Evolutionary conservation across 2,329 filamentous ascomycete species (phyloP).

Genomic region (Clonostachys rosea): DNA sequence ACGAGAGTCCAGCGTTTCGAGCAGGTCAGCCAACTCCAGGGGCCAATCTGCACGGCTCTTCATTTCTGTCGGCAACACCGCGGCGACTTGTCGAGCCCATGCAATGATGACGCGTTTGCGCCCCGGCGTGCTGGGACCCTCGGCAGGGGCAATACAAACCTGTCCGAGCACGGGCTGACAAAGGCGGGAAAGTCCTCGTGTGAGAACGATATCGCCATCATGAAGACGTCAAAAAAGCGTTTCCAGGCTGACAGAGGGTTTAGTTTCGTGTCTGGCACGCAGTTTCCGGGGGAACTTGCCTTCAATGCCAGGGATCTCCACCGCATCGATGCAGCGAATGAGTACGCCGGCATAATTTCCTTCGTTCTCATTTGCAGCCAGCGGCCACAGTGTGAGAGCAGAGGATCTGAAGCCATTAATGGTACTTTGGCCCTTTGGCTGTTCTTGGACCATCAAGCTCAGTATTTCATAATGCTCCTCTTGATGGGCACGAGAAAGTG

Average conservation of each 20-base stretch:
- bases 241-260: constrained; percentile 9
- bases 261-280: not conserved
- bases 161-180: constrained; percentile 13
- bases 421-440: constrained; percentile 9
- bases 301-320: constrained; percentile 8
- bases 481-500: not conserved
- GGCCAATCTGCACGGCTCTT: constrained; percentile 11
- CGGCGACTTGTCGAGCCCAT: constrained; percentile 12
- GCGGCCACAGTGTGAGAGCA: constrained; percentile 7
- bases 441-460: constrained; percentile 9
- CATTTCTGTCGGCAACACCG: constrained; percentile 9
- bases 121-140: constrained; percentile 11
- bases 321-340: constrained; percentile 5
- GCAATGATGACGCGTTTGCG: constrained; percentile 15
- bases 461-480: constrained; percentile 16
- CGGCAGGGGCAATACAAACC: constrained; percentile 10
- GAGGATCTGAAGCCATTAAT: constrained; percentile 11
- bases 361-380: constrained; percentile 9
- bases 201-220: constrained; percentile 8
- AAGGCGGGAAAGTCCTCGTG: constrained; percentile 24
- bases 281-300: constrained; percentile 5
- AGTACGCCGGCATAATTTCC: constrained; percentile 8
- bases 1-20: constrained; percentile 11
- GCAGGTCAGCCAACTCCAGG: constrained; percentile 10
- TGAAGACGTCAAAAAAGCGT: constrained; percentile 11